Evolutionary conservation across 345 rosid species (phyloP), one percentile per base, ranked within the genome.

Genomic region (Boechera divaricarpa): DNA sequence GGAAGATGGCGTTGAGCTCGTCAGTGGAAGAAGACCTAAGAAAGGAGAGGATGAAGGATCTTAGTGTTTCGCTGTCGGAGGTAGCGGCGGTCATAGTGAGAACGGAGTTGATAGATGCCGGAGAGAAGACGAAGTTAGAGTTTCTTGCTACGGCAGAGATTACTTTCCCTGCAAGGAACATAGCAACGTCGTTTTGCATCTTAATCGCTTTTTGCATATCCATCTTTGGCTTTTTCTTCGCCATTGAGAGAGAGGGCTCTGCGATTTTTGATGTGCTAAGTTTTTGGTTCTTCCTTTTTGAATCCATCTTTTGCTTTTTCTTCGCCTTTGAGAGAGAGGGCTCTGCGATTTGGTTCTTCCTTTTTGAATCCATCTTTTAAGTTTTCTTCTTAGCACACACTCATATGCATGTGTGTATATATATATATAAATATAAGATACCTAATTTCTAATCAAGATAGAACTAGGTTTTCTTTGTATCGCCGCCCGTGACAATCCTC

Each of bases 81-180:
- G 4, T 28, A 29, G 74, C 68, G 7, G 76, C 68, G 9, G 36
- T 8, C 68, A 72, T 32, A 28, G 67, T 61, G 35, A 72, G 59
- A 9, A 33, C 39, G 59, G n/a, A 8, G 58, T 5, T 72, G 36
- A 72, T 48, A n/a, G 76, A 72, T 38, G 76, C 32, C 2, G 69
- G 76, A 33, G 76, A 72, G 67, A 47, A 62, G 18, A 72, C 76
- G 28, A 62, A 35, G 39, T 72, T 72, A 12, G 76, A 33, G 58
- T 61, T 39, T 61, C 1, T 10, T 5, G 54, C 44, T 5, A 29
- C 18, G 26, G 76, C 15, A 21, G 76, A 60, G 59, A 72, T 59
- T 21, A 72, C 76, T 60, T 72, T 48, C 58, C 2, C 51, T 1
- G 76, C 8, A 62, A 61, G 69, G 33, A 35, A 51, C 51, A 72